Evolutionary conservation across 345 rosid genomes (phyloP).

Genomic region (Salix koriyanagi): DNA sequence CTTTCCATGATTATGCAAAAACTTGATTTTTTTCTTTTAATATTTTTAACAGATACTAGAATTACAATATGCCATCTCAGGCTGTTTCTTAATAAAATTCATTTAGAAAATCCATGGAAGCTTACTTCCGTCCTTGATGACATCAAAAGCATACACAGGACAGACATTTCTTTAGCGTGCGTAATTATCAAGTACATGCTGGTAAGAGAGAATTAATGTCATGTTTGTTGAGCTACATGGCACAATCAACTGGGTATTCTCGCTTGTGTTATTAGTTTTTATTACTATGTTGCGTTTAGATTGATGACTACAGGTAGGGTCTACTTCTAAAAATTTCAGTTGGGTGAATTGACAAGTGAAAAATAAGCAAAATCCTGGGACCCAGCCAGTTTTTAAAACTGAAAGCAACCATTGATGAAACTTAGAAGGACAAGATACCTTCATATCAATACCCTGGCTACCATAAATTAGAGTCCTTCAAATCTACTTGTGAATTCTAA

Average conservation of each 20-base stretch:
- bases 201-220: too few species aligned
- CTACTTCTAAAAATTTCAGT: not conserved
- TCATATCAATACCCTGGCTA: not conserved
- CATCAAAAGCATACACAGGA: too few species aligned
- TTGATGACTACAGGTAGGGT: conserved; percentile 12
- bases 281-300: not conserved
- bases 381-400: conserved; percentile 4
- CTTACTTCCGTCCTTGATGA: too few species aligned
- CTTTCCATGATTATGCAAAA: too few species aligned
- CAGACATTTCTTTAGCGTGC: too few species aligned
- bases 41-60: too few species aligned
- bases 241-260: too few species aligned
- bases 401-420: conserved; percentile 12
- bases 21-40: too few species aligned
- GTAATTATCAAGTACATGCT: not conserved
- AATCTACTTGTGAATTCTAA: conserved; percentile 13
- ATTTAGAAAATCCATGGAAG: too few species aligned
- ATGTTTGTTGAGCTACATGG: too few species aligned
- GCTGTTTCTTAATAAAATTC: too few species aligned
- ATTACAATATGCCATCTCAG: too few species aligned
- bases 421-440: not conserved
- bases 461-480: conserved; percentile 14
- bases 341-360: conserved; percentile 11
- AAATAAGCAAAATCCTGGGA: conserved; percentile 8
- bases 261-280: not conserved